A percentile compares a stretch with the other conserved stretches of the same genome.
Conservation (phyloP, 2,329 filamentous ascomycete species). For the Xylariaceae sp. region DNA sequence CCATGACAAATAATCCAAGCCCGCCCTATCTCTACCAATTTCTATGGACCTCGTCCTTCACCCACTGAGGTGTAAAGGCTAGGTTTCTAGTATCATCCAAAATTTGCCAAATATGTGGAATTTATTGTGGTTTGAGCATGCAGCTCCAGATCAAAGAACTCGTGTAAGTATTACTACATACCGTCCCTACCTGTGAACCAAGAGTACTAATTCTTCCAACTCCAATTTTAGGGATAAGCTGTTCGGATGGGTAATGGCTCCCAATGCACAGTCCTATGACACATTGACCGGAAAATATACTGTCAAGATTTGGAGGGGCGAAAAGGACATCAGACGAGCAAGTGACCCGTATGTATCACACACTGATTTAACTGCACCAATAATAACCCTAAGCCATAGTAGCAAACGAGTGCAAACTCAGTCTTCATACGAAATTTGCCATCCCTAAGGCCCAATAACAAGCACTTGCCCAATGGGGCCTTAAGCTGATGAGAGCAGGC, state of each 20-base stretch:
- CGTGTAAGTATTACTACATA: background rate
- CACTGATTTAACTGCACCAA: background rate
- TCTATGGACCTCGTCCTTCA: background rate
- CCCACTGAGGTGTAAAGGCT: background rate
- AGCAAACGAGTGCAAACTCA: background rate
- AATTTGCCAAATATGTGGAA: background rate
- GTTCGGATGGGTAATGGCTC: background rate
- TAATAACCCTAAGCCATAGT: background rate
- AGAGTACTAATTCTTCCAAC: background rate
- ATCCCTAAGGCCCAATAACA: too few relatives aligned
- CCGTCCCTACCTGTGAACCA: background rate
- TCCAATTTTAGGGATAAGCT: background rate
- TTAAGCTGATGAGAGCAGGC: too few relatives aligned
- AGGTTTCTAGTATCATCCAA: too few relatives aligned
- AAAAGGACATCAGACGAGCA: background rate
- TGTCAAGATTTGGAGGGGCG: background rate
- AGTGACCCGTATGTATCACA: background rate
- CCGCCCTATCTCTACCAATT: background rate
- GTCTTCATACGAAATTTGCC: background rate
- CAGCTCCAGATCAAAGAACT: background rate
- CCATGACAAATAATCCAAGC: background rate
- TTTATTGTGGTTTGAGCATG: background rate
- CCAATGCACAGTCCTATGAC: background rate
- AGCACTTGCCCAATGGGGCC: too few relatives aligned
- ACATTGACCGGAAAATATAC: background rate